Evolutionary conservation across 495 filamentous ascomycete genomes (phyloP), one percentile per base, ranked within the genome.

Genomic region (Lophiostoma macrostomum): DNA sequence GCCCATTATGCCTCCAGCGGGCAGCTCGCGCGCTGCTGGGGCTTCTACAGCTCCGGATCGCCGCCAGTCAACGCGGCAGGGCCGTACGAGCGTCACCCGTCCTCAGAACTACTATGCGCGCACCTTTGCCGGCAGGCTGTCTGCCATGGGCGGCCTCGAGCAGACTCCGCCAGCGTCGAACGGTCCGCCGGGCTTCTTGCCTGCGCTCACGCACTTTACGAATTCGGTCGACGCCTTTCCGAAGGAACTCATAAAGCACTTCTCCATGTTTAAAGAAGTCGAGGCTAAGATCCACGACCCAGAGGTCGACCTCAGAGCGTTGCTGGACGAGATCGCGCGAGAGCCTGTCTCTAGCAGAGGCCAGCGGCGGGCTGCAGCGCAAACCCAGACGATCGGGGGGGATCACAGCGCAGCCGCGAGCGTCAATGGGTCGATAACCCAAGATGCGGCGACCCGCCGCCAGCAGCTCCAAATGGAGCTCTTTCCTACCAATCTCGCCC

Each of bases 261-360:
- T 95, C 64, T 93, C 90, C 5, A 78, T 96, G 36, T 74, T 99
- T 42, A 95, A 95, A 61, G 93, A 99, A 69, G 93, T 96, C 27
- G 94, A 99, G 73, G 91, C 93, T 41, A 99, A 99, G 71, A 81
- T 89, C 45, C 86, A 85, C 64, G 79, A 80, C 18, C 82, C 86
- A 3, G 85, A 89, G 69, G 80, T 85, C 54, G 71, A 80, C 61
- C 76, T 96, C 27, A 76, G 83, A 50, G 74, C 84, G 61, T 73
- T 91, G 51, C 78, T 95, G 54, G 76, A 83, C 30, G 74, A 73
- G 49, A 81, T 86, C 43, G 54, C 61, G 13, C 34, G 22, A 20
- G 43, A 58, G 18, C 58, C 55, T 22, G 41, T 57, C 14, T 49
- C 80, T 20, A 78, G 80, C 58, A 71, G 73, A 19, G 39, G 63